These are phyloP conservation scores for Eragrostis curvula DNA, from an alignment of 176 grass and related monocot species.

Conservation along the genomic window DNA sequence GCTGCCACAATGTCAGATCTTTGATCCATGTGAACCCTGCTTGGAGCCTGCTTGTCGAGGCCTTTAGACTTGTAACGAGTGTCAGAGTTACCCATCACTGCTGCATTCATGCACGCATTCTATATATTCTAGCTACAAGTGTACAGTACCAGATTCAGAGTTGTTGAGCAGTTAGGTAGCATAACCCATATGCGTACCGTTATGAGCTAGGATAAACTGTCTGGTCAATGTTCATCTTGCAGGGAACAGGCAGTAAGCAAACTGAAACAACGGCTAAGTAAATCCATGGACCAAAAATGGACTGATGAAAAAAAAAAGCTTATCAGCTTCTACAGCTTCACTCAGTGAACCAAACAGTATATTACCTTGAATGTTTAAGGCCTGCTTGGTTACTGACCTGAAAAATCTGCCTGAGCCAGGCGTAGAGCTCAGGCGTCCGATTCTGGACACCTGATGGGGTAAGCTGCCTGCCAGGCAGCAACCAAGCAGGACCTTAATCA, in stretches of 20 bases:
- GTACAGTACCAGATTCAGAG: too few relatives aligned
- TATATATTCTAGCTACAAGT: too few relatives aligned
- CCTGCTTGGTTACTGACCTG: too few relatives aligned
- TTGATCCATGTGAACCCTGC: neutral
- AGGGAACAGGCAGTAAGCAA: constrained; percentile 38
- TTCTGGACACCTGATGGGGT: too few relatives aligned
- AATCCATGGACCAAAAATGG: neutral
- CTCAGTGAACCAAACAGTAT: constrained; percentile 1
- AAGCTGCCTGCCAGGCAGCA: too few relatives aligned
- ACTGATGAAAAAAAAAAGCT: neutral
- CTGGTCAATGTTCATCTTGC: constrained; percentile 13
- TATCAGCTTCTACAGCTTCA: constrained; percentile 15
- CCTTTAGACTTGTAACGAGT: too few relatives aligned
- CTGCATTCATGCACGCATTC: too few relatives aligned
- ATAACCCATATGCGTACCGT: neutral
- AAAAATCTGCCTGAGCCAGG: too few relatives aligned
- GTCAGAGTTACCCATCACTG: constrained; percentile 7
- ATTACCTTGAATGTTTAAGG: neutral
- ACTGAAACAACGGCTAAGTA: neutral
- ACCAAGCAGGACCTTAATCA: too few relatives aligned
- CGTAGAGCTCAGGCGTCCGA: too few relatives aligned
- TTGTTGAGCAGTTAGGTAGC: constrained; percentile 1
- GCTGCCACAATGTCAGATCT: neutral
- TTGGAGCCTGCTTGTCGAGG: constrained; percentile 9
- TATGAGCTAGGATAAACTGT: neutral